phyloP scores from a whole-genome alignment of 768 basidiomycete genomes.

The Multifurca ochricompacta region DNA sequence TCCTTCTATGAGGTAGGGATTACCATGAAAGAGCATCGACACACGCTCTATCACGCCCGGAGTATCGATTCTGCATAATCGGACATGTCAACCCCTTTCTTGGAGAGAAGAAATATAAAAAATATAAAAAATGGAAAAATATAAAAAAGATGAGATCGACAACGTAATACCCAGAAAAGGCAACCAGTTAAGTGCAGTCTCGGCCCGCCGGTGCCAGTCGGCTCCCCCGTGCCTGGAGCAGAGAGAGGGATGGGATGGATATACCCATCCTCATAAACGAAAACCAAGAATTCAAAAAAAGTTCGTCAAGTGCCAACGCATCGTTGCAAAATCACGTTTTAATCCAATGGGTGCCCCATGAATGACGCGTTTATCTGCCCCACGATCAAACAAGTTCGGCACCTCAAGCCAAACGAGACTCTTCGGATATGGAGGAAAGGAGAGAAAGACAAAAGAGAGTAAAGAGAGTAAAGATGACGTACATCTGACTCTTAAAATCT shows the following conservation, averaged over 20 bases:
- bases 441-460: neutral
- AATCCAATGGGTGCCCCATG: neutral
- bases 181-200: neutral
- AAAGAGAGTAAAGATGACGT: constrained; percentile 30
- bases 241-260: too few species aligned
- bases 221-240: neutral
- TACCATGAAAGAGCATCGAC: constrained; percentile 85
- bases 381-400: neutral
- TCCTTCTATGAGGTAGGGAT: constrained; percentile 85
- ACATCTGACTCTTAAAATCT: constrained; percentile 96
- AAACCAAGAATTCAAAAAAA: neutral
- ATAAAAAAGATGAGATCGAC: neutral
- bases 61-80: constrained; percentile 82
- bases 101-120: constrained; percentile 10
- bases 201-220: neutral
- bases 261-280: neutral
- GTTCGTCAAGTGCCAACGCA: neutral
- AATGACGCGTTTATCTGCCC: neutral
- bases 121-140: constrained; percentile 16
- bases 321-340: neutral
- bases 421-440: neutral
- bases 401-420: neutral
- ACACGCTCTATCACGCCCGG: constrained; percentile 96
- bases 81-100: constrained; percentile 17
- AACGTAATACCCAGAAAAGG: constrained; percentile 3